Base-by-base conservation (phyloP, 2,329 filamentous ascomycete species). In the Cercospora sp. region DNA sequence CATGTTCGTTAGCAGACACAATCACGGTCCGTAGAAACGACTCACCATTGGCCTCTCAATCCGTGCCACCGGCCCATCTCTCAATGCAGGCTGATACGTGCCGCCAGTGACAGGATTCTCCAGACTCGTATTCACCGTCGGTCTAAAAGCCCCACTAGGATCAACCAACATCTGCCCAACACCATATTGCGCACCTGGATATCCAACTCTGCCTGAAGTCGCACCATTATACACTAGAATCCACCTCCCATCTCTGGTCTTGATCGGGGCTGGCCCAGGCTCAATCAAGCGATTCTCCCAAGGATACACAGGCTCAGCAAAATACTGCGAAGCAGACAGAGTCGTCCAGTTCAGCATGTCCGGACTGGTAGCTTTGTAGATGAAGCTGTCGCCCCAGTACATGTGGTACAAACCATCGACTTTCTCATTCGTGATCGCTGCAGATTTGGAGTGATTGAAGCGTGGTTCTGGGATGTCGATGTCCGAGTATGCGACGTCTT, bases 201-300 rank as follows among this genome's bases (percentile, higher is more conserved):
- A 79, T 3, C 75, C 75, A 10, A 68, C 73, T n/a, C 70, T 63
- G 0, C 75, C 75, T 5, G 73, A 74, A 6, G 74, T 74, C 60
- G 74, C 71, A 16, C 72, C 75, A 53, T 78, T 77, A 68, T 78
- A 77, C 31, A 79, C 64, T 26, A 75, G 66, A 10, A 79, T 53
- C 78, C 77, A 79, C 28, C 70, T 72, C 3, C 77, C 76, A 66
- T 79, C 75, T 20, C 76, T 67, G 7, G 78, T 79, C 65, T 78
- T 78, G 58, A 79, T 71, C 2, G 77, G 76, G 7, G 78, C 67
- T 58, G 76, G 73, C 4, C 75, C 78, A 5, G 77, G 73, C 64
- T 79, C 77, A 55, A 79, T 75, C n/a, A 79, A 71, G 0, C 69
- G 63, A 28, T 78, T 73, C 67, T 79, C 78, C 78, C 78, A 79